These are phyloP conservation scores for Backusella westeae DNA, from an alignment of 192 early-diverging fungal species.

Conservation along the genomic window DNA sequence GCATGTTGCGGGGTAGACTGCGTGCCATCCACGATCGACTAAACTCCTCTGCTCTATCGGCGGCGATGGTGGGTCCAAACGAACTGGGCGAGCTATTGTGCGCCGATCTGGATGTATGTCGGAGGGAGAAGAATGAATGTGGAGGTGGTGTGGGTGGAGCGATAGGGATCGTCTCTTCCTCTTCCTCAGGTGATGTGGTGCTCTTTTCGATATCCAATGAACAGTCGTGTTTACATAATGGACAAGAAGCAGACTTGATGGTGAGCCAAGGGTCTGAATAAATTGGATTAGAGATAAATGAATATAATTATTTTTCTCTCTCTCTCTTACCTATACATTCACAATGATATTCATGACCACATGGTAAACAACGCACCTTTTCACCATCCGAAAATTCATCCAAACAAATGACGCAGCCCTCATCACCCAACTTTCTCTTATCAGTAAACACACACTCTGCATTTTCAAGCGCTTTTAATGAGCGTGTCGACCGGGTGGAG, in stretches of 20 bases:
- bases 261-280: conserved; percentile 57
- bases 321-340: conserved; percentile 52
- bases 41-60: conserved; percentile 30
- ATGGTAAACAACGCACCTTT: conserved; percentile 48
- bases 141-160: not conserved
- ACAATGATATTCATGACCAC: conserved; percentile 57
- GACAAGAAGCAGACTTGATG: conserved; percentile 49
- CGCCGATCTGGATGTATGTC: not conserved
- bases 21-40: conserved; percentile 35
- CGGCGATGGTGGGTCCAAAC: conserved; percentile 28
- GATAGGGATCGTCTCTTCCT: not conserved
- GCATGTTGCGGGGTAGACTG: conserved; percentile 34
- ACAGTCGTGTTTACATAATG: conserved; percentile 55
- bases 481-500: conserved; percentile 24
- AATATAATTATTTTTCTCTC: too few species aligned
- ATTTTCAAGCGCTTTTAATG: conserved; percentile 33
- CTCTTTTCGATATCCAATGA: conserved; percentile 16
- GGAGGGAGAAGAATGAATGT: not conserved
- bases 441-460: conserved; percentile 13
- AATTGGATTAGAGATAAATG: not conserved
- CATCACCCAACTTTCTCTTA: conserved; percentile 1
- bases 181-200: not conserved
- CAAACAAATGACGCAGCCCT: conserved; percentile 54
- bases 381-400: conserved; percentile 57
- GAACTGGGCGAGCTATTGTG: conserved; percentile 4